Evolutionary conservation across 139 green algal genomes (phyloP).

Genomic region (Chlamydomonas sp.): DNA sequence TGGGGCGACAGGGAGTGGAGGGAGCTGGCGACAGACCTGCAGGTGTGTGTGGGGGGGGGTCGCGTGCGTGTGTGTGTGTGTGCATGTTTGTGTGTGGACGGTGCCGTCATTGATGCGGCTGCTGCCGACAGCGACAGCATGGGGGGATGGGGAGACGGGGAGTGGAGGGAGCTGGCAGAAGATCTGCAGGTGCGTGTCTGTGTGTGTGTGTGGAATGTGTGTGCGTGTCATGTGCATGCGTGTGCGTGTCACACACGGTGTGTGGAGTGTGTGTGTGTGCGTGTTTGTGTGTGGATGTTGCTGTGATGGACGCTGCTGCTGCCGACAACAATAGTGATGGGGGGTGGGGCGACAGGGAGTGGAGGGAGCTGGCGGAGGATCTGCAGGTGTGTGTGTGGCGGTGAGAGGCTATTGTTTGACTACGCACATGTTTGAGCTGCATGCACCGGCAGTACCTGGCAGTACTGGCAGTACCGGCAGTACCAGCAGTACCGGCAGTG

Average conservation of each 20-base stretch:
- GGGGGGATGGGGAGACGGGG: neutral
- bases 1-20: neutral
- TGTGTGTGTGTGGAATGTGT: no score
- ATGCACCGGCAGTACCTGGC: no score
- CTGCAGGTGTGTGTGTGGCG: neutral
- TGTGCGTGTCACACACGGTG: no score
- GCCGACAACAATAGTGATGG: neutral
- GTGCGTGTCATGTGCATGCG: no score
- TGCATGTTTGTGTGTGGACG: no score
- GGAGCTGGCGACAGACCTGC: neutral
- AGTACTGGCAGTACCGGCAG: no score
- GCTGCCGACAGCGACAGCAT: neutral
- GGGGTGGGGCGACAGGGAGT: neutral
- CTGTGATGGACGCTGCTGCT: neutral
- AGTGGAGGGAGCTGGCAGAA: neutral
- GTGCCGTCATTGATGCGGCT: constrained; percentile 3
- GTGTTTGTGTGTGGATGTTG: no score
- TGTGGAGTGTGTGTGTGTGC: no score
- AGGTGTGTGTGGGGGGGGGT: neutral
- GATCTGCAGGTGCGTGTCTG: neutral
- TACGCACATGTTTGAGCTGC: no score
- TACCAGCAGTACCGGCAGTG: no score
- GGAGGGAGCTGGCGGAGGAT: neutral
- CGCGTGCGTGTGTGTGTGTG: no score
- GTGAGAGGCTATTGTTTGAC: no score